Conservation (phyloP, 2,329 filamentous ascomycete species). For the Parafenestella ontariensis region DNA sequence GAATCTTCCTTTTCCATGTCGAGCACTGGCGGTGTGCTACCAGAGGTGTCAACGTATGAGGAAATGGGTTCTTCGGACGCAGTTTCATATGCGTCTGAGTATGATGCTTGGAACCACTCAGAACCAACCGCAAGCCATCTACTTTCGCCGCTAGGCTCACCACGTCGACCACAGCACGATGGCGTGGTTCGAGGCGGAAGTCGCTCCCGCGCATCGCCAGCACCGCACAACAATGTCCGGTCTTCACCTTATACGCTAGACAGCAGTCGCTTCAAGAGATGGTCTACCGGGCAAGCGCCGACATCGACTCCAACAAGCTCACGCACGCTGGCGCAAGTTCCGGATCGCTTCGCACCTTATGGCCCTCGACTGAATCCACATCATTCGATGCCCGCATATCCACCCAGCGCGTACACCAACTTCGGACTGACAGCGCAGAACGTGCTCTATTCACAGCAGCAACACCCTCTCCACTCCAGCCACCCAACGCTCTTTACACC, state of each 20-base stretch:
- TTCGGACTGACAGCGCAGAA: constrained; percentile 45
- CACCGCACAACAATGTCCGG: constrained; percentile 71
- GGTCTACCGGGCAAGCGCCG: constrained; percentile 70
- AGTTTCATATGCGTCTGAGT: constrained; percentile 65
- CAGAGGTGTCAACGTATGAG: constrained; percentile 74
- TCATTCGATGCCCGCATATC: constrained; percentile 49
- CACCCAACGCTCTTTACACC: constrained; percentile 54
- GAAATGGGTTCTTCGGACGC: constrained; percentile 75
- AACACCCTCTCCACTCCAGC: constrained; percentile 62
- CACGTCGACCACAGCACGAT: constrained; percentile 67
- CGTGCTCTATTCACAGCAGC: constrained; percentile 49
- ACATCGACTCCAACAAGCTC: constrained; percentile 69
- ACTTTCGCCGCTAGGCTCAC: constrained; percentile 75
- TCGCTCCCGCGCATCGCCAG: constrained; percentile 74
- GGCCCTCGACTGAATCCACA: constrained; percentile 61
- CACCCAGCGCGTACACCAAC: constrained; percentile 39
- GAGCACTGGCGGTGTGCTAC: constrained; percentile 61
- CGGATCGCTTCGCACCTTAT: constrained; percentile 68
- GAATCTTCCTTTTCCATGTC: constrained; percentile 78
- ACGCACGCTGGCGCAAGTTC: constrained; percentile 62
- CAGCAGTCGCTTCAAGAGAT: constrained; percentile 71
- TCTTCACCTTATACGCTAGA: constrained; percentile 76
- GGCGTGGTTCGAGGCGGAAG: constrained; percentile 60
- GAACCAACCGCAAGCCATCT: constrained; percentile 69
- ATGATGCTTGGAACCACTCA: constrained; percentile 71